These are phyloP conservation scores for Lupinus albus DNA, from an alignment of 306 rosid species.

Conservation along the genomic window DNA sequence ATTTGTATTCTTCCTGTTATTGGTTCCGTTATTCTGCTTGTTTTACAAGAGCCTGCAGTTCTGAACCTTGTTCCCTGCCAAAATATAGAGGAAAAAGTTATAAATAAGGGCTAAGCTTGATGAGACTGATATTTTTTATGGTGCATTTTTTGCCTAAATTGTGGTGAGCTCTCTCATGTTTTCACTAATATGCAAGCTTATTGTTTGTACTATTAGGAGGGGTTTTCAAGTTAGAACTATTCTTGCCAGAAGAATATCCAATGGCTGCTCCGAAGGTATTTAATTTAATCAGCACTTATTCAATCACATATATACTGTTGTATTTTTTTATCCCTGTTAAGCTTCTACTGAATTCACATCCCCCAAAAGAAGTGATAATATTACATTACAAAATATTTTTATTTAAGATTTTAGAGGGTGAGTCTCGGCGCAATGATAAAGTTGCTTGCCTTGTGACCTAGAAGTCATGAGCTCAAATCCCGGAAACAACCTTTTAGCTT, in stretches of 20 bases:
- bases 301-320: background rate
- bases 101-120: slow-evolving; percentile 12
- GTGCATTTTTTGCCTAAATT: background rate
- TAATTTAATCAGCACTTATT: slow-evolving; percentile 25
- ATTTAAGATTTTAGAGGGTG: too few relatives aligned
- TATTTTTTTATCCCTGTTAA: too few relatives aligned
- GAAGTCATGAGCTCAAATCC: too few relatives aligned
- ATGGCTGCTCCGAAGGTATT: slow-evolving; percentile 99
- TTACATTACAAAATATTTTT: too few relatives aligned
- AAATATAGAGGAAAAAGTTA: background rate
- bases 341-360: too few relatives aligned
- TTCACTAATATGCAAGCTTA: slow-evolving; percentile 13
- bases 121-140: background rate
- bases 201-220: slow-evolving; percentile 62
- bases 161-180: background rate
- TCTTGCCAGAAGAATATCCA: slow-evolving; percentile 98
- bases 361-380: too few relatives aligned
- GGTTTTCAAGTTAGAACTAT: slow-evolving; percentile 92
- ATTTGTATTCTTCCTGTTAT: background rate
- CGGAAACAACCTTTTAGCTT: too few relatives aligned
- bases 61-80: background rate
- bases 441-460: too few relatives aligned
- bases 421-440: too few relatives aligned
- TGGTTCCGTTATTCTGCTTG: background rate
- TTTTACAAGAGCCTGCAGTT: background rate